Conservation (phyloP, 305 asterid species). For the Fraxinus dipetala region DNA sequence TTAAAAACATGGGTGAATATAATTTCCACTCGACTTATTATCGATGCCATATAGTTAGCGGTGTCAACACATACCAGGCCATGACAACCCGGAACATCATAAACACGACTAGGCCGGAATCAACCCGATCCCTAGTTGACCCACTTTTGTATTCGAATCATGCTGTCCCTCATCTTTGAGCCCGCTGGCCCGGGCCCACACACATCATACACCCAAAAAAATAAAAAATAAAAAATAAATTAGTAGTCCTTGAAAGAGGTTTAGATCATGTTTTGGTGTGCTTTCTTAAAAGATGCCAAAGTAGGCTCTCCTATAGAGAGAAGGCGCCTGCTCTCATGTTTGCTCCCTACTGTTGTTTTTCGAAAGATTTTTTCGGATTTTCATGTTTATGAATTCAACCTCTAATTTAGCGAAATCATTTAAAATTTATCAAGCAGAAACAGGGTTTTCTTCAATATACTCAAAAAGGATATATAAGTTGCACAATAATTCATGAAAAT, state of each 20-base stretch:
- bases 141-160: not conserved
- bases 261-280: not conserved
- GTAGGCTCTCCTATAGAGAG: not conserved
- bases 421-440: not conserved
- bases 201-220: not conserved
- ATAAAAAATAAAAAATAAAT: too few species aligned
- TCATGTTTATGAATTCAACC: not conserved
- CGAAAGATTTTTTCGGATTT: not conserved
- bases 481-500: not conserved
- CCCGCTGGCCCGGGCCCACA: not conserved
- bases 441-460: not conserved
- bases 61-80: not conserved
- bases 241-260: too few species aligned
- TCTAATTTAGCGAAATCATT: not conserved
- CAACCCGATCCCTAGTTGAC: not conserved
- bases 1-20: too few species aligned
- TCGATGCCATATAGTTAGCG: not conserved
- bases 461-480: not conserved
- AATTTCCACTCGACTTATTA: not conserved
- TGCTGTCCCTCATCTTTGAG: not conserved
- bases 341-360: not conserved
- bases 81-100: not conserved
- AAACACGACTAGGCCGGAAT: not conserved
- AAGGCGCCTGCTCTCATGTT: not conserved
- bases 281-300: too few species aligned